These are phyloP conservation scores for Warburgia ugandensis DNA, from an alignment of 164 flowering plant genomes.

Conservation along the genomic window DNA sequence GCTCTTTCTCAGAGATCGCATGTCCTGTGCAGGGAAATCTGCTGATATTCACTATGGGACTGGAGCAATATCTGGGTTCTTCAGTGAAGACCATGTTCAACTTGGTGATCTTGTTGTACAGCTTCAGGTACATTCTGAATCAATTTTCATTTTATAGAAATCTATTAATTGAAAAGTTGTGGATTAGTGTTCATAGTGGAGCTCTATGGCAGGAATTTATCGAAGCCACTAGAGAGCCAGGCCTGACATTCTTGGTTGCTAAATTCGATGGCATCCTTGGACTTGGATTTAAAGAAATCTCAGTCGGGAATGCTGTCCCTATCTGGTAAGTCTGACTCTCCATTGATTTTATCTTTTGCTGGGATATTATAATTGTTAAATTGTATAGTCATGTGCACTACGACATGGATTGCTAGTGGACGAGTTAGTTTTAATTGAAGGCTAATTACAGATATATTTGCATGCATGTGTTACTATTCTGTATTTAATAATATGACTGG, in stretches of 20 bases:
- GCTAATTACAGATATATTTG: too few relatives aligned
- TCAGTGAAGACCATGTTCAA: slow-evolving; percentile 63
- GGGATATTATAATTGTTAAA: too few relatives aligned
- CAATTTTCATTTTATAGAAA: not conserved
- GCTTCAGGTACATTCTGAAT: slow-evolving; percentile 43
- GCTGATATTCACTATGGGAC: slow-evolving; percentile 81
- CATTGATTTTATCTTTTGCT: too few relatives aligned
- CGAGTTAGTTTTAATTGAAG: too few relatives aligned
- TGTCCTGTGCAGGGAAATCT: slow-evolving; percentile 36
- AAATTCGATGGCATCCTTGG: slow-evolving; percentile 96
- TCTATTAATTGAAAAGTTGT: too few relatives aligned
- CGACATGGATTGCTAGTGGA: too few relatives aligned
- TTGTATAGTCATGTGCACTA: too few relatives aligned
- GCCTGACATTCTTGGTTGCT: slow-evolving; percentile 72
- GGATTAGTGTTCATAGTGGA: not conserved
- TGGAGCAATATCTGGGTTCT: slow-evolving; percentile 79
- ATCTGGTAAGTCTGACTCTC: slow-evolving; percentile 76
- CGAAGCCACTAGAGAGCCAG: slow-evolving; percentile 79
- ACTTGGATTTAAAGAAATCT: slow-evolving; percentile 86
- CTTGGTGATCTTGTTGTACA: slow-evolving; percentile 72
- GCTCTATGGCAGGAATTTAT: slow-evolving; percentile 55
- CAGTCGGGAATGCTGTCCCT: slow-evolving; percentile 73
- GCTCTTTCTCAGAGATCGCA: not conserved
- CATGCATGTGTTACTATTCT: too few relatives aligned
- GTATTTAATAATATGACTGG: too few relatives aligned